Evolutionary conservation across 2,329 filamentous ascomycete species (phyloP).

Genomic region (Monosporascus cannonballus): DNA sequence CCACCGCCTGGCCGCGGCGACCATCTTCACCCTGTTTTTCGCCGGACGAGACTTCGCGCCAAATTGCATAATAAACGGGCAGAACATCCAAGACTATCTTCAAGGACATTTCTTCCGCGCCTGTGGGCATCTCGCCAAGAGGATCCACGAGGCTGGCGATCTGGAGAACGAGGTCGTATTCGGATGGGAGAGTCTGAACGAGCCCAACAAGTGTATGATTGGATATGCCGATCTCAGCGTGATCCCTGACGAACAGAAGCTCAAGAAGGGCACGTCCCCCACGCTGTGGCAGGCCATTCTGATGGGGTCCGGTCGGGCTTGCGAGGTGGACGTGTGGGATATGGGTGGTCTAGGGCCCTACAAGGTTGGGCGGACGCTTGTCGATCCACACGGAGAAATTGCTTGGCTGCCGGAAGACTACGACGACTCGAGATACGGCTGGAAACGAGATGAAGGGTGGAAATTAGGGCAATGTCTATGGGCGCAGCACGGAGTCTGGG

Average conservation of each 20-base stretch:
- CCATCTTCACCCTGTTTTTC: constrained; percentile 93
- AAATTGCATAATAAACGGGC: constrained; percentile 88
- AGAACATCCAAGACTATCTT: constrained; percentile 95
- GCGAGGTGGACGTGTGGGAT: constrained; percentile 86
- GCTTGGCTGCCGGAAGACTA: constrained; percentile 82
- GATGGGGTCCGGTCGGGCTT: constrained; percentile 83
- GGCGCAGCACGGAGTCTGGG: constrained; percentile 97
- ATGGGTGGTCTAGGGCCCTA: constrained; percentile 91
- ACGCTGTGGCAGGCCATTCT: constrained; percentile 93
- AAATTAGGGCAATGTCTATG: constrained; percentile 91
- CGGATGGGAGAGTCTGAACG: constrained; percentile 95
- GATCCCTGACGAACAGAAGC: constrained; percentile 79
- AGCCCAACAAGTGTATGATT: constrained; percentile 84
- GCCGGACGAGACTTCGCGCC: constrained; percentile 87
- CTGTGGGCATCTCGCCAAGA: constrained; percentile 71
- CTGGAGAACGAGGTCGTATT: constrained; percentile 82
- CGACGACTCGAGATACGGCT: constrained; percentile 84
- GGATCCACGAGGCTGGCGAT: constrained; percentile 85
- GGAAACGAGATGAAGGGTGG: constrained; percentile 83
- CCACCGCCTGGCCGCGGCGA: constrained; percentile 75
- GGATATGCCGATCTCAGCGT: constrained; percentile 75
- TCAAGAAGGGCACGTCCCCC: constrained; percentile 88
- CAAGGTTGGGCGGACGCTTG: constrained; percentile 73
- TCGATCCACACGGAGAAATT: constrained; percentile 80
- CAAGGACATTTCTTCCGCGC: constrained; percentile 81